Evolutionary conservation across 2,329 filamentous ascomycete genomes (phyloP).

Genomic region (Sclerotinia subarctica): DNA sequence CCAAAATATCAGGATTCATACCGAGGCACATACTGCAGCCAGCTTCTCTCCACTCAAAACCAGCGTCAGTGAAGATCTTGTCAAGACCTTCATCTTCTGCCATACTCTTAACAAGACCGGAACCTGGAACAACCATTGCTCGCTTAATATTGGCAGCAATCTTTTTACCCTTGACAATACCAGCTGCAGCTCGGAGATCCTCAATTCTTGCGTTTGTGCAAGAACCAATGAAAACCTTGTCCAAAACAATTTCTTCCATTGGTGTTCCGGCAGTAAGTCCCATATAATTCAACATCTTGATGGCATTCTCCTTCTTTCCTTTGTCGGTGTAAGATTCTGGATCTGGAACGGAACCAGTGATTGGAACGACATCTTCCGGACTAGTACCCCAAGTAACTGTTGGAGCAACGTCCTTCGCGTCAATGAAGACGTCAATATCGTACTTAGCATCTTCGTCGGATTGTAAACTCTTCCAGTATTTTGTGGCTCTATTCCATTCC

Average conservation of each 20-base stretch:
- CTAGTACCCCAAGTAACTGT: conserved; percentile 97
- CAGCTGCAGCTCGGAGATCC: conserved; percentile 83
- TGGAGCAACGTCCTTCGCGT: conserved; percentile 88
- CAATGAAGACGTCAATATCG: conserved; percentile 84
- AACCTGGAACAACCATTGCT: conserved; percentile 95
- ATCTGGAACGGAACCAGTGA: conserved; percentile 84
- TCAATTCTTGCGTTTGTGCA: conserved; percentile 98
- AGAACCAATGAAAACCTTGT: conserved; percentile 97
- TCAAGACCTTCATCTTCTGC: conserved; percentile 91
- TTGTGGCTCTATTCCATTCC: conserved; percentile 84
- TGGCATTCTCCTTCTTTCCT: conserved; percentile 74
- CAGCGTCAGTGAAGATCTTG: conserved; percentile 85
- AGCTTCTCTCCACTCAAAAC: conserved; percentile 97
- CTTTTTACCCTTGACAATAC: conserved; percentile 82
- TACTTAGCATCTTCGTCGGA: conserved; percentile 88
- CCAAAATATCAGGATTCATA: conserved; percentile 98
- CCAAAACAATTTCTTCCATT: conserved; percentile 87
- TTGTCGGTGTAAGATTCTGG: conserved; percentile 82
- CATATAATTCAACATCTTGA: conserved; percentile 92
- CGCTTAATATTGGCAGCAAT: conserved; percentile 85
- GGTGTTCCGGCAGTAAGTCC: conserved; percentile 79
- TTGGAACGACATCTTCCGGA: conserved; percentile 93
- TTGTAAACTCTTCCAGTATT: conserved; percentile 83
- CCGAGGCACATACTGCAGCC: conserved; percentile 99
- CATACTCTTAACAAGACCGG: conserved; percentile 87